Conservation (phyloP, 2,329 filamentous ascomycete species). For the Chalaropsis thielavioides region DNA sequence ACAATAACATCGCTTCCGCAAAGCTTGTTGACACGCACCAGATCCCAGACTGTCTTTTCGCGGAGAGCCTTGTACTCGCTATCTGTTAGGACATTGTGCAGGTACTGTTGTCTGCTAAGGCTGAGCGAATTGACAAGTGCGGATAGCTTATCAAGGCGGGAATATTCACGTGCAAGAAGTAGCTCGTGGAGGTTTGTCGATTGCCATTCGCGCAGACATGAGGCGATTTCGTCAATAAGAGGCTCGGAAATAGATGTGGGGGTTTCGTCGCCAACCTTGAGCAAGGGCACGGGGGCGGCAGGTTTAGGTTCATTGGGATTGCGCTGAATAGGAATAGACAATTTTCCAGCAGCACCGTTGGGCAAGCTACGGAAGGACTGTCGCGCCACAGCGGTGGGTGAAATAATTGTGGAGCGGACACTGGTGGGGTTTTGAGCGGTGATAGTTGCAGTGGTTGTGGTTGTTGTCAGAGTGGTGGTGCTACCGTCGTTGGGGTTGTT, state of each 20-base stretch:
- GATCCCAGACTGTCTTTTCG: slow-evolving; percentile 87
- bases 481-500: slow-evolving; percentile 7
- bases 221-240: slow-evolving; percentile 92
- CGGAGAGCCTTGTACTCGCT: slow-evolving; percentile 69
- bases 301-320: slow-evolving; percentile 61
- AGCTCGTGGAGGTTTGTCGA: slow-evolving; percentile 91
- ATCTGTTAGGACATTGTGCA: slow-evolving; percentile 83
- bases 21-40: slow-evolving; percentile 88
- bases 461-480: neutral
- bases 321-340: slow-evolving; percentile 38
- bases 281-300: slow-evolving; percentile 84
- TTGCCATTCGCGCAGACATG: slow-evolving; percentile 94
- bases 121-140: slow-evolving; percentile 71
- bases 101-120: slow-evolving; percentile 69
- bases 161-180: slow-evolving; percentile 69
- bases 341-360: slow-evolving; percentile 29
- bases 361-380: slow-evolving; percentile 24
- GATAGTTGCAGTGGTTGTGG: neutral
- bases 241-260: slow-evolving; percentile 80
- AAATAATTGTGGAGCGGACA: slow-evolving; percentile 16
- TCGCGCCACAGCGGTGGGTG: slow-evolving; percentile 16
- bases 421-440: neutral
- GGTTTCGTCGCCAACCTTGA: slow-evolving; percentile 95
- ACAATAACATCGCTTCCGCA: slow-evolving; percentile 91
- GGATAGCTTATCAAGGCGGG: slow-evolving; percentile 65